A percentile compares a stretch with the other conserved stretches of the same genome.
Evolutionary conservation across 495 filamentous ascomycete species (phyloP).

Genomic region (Neurospora sp.): DNA sequence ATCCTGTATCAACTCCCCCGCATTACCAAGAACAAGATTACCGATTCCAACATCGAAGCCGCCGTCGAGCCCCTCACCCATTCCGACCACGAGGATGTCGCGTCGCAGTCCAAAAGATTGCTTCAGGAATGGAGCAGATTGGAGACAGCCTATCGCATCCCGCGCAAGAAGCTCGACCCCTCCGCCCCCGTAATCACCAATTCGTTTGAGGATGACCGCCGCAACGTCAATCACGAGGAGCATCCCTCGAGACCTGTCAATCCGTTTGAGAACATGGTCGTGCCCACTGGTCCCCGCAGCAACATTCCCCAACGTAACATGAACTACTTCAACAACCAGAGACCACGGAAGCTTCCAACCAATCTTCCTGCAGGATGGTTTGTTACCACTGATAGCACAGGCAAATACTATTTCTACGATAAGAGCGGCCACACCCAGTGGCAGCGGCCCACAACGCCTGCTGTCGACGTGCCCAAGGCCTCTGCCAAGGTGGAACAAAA

Average conservation of each 20-base stretch:
- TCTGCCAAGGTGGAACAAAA: slow-evolving; percentile 49
- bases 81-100: slow-evolving; percentile 65
- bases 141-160: slow-evolving; percentile 90
- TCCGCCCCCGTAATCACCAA: slow-evolving; percentile 31
- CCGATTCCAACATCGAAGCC: slow-evolving; percentile 88
- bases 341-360: slow-evolving; percentile 43
- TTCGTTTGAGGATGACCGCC: slow-evolving; percentile 54
- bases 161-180: slow-evolving; percentile 53
- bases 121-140: slow-evolving; percentile 82
- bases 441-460: slow-evolving; percentile 60
- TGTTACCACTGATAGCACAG: slow-evolving; percentile 49
- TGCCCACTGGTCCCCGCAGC: slow-evolving; percentile 57
- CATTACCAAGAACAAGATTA: slow-evolving; percentile 93
- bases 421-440: slow-evolving; percentile 66
- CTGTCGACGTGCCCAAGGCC: slow-evolving; percentile 50
- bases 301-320: slow-evolving; percentile 52
- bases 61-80: slow-evolving; percentile 60
- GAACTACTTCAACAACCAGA: slow-evolving; percentile 47
- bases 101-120: slow-evolving; percentile 56
- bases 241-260: slow-evolving; percentile 12
- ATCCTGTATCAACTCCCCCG: slow-evolving; percentile 84
- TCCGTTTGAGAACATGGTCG: slow-evolving; percentile 25
- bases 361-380: slow-evolving; percentile 77
- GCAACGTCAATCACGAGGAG: slow-evolving; percentile 54
- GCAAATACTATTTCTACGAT: slow-evolving; percentile 73